These are phyloP conservation scores for Aphanomyces euteiches DNA, from an alignment of 352 stramenopile genomes.

Conservation along the genomic window DNA sequence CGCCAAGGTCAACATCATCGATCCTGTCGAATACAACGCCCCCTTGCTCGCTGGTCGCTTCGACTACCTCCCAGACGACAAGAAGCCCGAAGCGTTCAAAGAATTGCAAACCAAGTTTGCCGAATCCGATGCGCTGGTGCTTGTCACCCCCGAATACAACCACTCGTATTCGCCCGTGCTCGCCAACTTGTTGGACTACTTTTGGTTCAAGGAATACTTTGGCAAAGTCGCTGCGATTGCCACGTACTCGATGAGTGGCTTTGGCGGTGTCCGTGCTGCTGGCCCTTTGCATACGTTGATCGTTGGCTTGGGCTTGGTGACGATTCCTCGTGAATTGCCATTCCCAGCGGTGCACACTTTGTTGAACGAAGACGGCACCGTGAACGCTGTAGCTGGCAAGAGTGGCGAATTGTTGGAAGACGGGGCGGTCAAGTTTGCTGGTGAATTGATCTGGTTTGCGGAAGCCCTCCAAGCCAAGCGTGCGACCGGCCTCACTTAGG, in stretches of 20 bases:
- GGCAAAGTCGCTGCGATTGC: conserved; percentile 58
- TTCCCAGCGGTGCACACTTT: conserved; percentile 51
- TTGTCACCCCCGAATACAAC: conserved; percentile 68
- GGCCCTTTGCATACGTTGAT: conserved; percentile 44
- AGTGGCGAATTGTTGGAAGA: neutral
- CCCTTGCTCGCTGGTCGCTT: conserved; percentile 1
- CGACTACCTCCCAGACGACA: neutral
- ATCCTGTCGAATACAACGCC: neutral
- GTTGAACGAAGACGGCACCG: conserved; percentile 43
- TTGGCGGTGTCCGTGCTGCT: conserved; percentile 51
- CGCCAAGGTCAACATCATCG: conserved; percentile 14
- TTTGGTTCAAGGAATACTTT: conserved; percentile 52
- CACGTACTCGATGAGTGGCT: conserved; percentile 55
- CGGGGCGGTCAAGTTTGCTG: neutral
- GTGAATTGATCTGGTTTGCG: neutral
- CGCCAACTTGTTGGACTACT: conserved; percentile 60
- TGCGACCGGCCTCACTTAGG: no score
- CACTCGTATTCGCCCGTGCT: conserved; percentile 53
- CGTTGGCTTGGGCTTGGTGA: conserved; percentile 44
- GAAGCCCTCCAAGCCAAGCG: no score
- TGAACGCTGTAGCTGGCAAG: conserved; percentile 22
- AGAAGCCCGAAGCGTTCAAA: neutral
- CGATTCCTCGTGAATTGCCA: conserved; percentile 34
- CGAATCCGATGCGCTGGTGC: conserved; percentile 50
- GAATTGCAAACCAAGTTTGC: conserved; percentile 34